Percentiles rank a stretch among this genome's conserved stretches.
These are phyloP conservation scores for Irpex lacteus DNA, from an alignment of 1,284 basidiomycete genomes.

Conservation along the genomic window DNA sequence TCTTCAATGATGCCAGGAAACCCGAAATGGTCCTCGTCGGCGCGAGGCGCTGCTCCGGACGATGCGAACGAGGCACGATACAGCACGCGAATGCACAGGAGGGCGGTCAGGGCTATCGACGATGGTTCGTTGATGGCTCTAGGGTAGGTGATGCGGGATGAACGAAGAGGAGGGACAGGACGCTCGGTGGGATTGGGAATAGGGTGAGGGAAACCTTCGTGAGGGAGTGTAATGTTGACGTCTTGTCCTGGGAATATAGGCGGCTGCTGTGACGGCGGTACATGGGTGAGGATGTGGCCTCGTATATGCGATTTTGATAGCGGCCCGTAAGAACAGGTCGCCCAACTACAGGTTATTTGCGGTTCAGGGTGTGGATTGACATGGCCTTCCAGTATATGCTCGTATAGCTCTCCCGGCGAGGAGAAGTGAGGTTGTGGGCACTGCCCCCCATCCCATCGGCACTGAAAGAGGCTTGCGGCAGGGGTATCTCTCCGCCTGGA, in stretches of 20 bases:
- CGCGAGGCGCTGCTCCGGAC: slow-evolving; percentile 64
- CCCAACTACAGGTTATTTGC: slow-evolving; percentile 62
- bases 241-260: slow-evolving; percentile 63
- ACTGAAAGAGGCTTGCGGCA: slow-evolving; percentile 58
- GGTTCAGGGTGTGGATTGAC: slow-evolving; percentile 41
- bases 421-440: slow-evolving; percentile 48
- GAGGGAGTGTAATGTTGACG: slow-evolving; percentile 63
- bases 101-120: slow-evolving; percentile 67
- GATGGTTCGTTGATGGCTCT: slow-evolving; percentile 62
- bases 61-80: slow-evolving; percentile 75
- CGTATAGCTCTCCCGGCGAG: slow-evolving; percentile 59
- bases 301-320: slow-evolving; percentile 51
- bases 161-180: slow-evolving; percentile 59
- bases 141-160: slow-evolving; percentile 53
- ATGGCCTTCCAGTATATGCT: slow-evolving; percentile 59
- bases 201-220: slow-evolving; percentile 51
- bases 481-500: slow-evolving; percentile 58
- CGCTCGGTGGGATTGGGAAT: slow-evolving; percentile 58
- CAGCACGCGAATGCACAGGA: slow-evolving; percentile 72
- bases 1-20: slow-evolving; percentile 76
- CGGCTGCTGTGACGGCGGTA: slow-evolving; percentile 52
- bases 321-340: slow-evolving; percentile 49
- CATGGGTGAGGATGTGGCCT: slow-evolving; percentile 70
- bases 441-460: slow-evolving; percentile 61
- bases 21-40: slow-evolving; percentile 77